phyloP scores from a whole-genome alignment of 2,329 filamentous ascomycete species.

The Pseudovirgaria hyperparasitica region DNA sequence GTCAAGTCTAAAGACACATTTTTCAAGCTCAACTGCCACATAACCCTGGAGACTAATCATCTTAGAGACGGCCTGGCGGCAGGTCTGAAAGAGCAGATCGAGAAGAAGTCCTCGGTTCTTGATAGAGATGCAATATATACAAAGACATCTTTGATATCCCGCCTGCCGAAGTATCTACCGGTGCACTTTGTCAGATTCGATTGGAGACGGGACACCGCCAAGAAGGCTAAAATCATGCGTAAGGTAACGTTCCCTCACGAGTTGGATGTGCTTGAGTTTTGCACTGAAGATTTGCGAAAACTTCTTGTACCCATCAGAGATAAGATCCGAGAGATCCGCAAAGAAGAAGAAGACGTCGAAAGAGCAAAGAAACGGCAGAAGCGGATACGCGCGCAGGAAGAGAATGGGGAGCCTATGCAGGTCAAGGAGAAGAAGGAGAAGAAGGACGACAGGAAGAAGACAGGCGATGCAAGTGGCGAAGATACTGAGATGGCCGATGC shows the following conservation, averaged over 20 bases:
- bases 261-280: conserved; percentile 88
- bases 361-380: conserved; percentile 87
- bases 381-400: conserved; percentile 45
- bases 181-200: conserved; percentile 98
- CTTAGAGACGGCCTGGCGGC: conserved; percentile 76
- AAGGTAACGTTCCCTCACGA: conserved; percentile 95
- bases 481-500: conserved; percentile 61
- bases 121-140: conserved; percentile 74
- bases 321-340: conserved; percentile 87
- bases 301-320: conserved; percentile 85
- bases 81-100: conserved; percentile 74
- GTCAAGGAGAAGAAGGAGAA: conserved; percentile 35
- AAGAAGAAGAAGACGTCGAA: conserved; percentile 89
- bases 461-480: conserved; percentile 39
- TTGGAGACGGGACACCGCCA: conserved; percentile 90
- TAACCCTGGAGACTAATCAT: conserved; percentile 76
- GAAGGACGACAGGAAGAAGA: conserved; percentile 25
- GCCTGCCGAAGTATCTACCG: conserved; percentile 86
- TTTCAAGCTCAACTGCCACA: conserved; percentile 92
- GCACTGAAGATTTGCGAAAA: conserved; percentile 75
- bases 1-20: conserved; percentile 61
- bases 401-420: conserved; percentile 37
- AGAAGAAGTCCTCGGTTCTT: conserved; percentile 73
- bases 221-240: conserved; percentile 99
- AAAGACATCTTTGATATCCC: conserved; percentile 78